A percentile compares a stretch with the other conserved stretches of the same genome.
phyloP scores from a whole-genome alignment of 163 green algal genomes.

The Volvox carteri region DNA sequence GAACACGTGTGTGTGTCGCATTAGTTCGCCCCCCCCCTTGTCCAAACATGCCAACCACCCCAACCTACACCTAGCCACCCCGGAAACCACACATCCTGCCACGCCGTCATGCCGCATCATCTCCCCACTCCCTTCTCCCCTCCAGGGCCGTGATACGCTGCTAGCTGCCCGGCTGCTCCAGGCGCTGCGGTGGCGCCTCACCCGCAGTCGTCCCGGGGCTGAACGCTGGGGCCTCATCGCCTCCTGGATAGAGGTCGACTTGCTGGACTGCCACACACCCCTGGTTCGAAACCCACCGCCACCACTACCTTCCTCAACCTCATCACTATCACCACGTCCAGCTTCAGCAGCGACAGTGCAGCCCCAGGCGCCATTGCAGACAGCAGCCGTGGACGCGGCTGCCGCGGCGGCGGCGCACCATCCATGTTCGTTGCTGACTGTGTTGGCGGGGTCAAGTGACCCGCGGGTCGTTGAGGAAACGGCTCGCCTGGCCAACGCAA shows the following conservation, averaged over 20 bases:
- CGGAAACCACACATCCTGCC: too few relatives aligned
- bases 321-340: neutral
- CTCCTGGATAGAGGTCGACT: constrained; percentile 52
- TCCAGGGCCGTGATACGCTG: constrained; percentile 1
- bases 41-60: too few relatives aligned
- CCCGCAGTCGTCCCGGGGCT: constrained; percentile 6
- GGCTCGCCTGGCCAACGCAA: constrained; percentile 38
- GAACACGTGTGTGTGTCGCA: too few relatives aligned
- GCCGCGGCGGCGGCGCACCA: neutral
- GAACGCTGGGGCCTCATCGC: constrained; percentile 50
- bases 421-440: neutral
- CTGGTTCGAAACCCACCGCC: neutral
- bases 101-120: too few relatives aligned
- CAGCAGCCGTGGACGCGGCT: neutral
- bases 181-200: constrained; percentile 62
- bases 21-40: too few relatives aligned
- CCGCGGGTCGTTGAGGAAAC: constrained; percentile 31
- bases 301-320: neutral
- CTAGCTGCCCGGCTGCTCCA: constrained; percentile 53
- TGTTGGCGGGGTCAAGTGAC: constrained; percentile 7
- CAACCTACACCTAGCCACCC: too few relatives aligned
- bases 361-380: neutral
- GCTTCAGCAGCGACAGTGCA: neutral
- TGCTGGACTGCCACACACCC: constrained; percentile 44
- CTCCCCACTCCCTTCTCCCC: neutral